Conservation (phyloP, 257 asterid genomes). For the Echites panduratus region DNA sequence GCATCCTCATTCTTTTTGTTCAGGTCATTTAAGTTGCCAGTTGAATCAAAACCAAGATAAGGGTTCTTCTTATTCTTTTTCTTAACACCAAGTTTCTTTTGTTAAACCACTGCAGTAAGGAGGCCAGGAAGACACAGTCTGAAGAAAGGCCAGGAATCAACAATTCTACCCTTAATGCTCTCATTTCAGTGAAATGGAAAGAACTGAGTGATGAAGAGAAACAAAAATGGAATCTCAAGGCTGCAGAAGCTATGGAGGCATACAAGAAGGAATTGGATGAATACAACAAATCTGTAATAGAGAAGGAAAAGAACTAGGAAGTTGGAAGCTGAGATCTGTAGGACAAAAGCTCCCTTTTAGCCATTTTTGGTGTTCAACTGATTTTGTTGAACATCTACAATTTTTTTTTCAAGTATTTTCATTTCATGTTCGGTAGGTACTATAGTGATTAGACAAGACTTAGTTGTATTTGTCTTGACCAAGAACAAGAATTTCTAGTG, state of each 20-base stretch:
- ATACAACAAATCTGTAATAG: constrained; percentile 57
- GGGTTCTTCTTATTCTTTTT: neutral
- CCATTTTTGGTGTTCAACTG: constrained; percentile 46
- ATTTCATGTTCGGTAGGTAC: neutral
- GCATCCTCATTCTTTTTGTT: constrained; percentile 75
- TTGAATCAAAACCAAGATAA: neutral
- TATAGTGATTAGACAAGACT: no score
- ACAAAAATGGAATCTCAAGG: constrained; percentile 59
- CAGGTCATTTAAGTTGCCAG: neutral
- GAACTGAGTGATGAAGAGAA: constrained; percentile 72
- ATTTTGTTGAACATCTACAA: constrained; percentile 43
- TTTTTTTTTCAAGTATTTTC: neutral
- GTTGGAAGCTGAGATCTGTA: no score
- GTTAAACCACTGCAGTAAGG: constrained; percentile 41
- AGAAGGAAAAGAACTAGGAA: constrained; percentile 23
- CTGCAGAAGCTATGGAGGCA: constrained; percentile 63
- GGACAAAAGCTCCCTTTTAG: neutral
- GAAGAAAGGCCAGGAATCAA: constrained; percentile 62
- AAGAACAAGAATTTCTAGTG: neutral
- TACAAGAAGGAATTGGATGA: constrained; percentile 79
- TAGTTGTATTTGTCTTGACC: neutral
- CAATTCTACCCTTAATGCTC: constrained; percentile 55
- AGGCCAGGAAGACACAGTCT: constrained; percentile 45
- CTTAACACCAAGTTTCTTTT: neutral
- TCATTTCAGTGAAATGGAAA: constrained; percentile 85